Base-by-base conservation (phyloP, 306 rosid species). In the Cucurbita maxima region DNA sequence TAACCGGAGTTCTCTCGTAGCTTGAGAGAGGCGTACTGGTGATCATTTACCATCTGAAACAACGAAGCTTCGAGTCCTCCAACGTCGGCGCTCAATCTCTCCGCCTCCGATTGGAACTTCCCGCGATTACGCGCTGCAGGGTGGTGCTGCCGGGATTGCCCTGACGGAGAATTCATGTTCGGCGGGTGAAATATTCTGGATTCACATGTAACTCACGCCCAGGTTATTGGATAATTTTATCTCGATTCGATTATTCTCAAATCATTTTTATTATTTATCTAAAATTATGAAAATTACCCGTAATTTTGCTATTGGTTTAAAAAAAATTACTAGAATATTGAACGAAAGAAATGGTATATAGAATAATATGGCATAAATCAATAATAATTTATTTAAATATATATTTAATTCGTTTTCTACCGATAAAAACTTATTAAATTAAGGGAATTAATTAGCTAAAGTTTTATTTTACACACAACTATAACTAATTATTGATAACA, bases 51-150 rank as follows among this genome's bases (percentile, higher is more conserved):
- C 51, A 90, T 37, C 51, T 84, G 81, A 4, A 80, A 81, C 43
- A 92, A 71, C 5, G 92, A 77, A 73, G 84, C 87, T 79, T 90
- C 96, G 10, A 86, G 44, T 1, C 82, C 90, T 38, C 80, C 87
- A 0, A 85, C 79, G 6, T 82, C 86, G 10, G 50, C 51, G 53
- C 25, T 58, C 66, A 76, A 74, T 55, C 37, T 54, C 19, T 76
- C 87, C 20, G 78, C 10, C 22, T 38, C 58, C 58, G 77, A 74
- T 10, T 72, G 78, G 4, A 60, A 25, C 55, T 53, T 45, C 54
- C 15, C 76, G 56, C 71, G 78, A 67, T 68, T 79, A 12, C 80
- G 85, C 56, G 82, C 74, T 48, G 62, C 44, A 4, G 85, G 72
- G 55, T 74, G 76, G 7, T 68, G 7, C 19, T 7, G 76, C 57